phyloP scores from a whole-genome alignment of 768 basidiomycete genomes.

The Tricholoma flavovirens region DNA sequence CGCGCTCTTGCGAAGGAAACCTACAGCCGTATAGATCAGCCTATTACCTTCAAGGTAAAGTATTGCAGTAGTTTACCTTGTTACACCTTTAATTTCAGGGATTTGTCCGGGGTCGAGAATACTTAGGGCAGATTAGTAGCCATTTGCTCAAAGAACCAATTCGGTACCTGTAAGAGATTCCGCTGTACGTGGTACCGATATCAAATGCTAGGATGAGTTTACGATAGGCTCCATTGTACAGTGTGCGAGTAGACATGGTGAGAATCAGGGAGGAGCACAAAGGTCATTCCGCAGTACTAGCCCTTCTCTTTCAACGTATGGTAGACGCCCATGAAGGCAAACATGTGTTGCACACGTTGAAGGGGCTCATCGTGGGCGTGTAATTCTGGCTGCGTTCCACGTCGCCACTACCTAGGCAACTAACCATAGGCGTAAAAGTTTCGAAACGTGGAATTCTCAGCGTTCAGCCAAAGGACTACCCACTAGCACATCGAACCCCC shows the following conservation, averaged over 20 bases:
- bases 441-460: not conserved
- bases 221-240: conserved; percentile 34
- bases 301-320: not conserved
- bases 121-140: conserved; percentile 6
- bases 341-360: conserved; percentile 9
- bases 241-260: conserved; percentile 22
- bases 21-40: conserved; percentile 18
- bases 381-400: not conserved
- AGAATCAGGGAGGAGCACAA: not conserved
- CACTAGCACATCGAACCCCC: not conserved
- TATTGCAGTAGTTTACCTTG: conserved; percentile 20
- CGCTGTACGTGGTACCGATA: conserved; percentile 47
- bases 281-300: not conserved
- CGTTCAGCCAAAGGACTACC: not conserved
- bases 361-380: not conserved
- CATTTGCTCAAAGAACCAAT: not conserved
- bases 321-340: not conserved
- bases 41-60: not conserved
- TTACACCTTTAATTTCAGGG: conserved; percentile 36
- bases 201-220: conserved; percentile 47
- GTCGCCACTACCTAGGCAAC: too few relatives aligned
- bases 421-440: not conserved
- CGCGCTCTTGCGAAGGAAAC: conserved; percentile 37
- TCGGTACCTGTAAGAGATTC: conserved; percentile 36
- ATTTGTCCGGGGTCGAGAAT: conserved; percentile 31